Percentiles rank a stretch among this genome's conserved stretches.
Conservation (phyloP, 345 rosid species). For the Aurinia saxatilis region DNA sequence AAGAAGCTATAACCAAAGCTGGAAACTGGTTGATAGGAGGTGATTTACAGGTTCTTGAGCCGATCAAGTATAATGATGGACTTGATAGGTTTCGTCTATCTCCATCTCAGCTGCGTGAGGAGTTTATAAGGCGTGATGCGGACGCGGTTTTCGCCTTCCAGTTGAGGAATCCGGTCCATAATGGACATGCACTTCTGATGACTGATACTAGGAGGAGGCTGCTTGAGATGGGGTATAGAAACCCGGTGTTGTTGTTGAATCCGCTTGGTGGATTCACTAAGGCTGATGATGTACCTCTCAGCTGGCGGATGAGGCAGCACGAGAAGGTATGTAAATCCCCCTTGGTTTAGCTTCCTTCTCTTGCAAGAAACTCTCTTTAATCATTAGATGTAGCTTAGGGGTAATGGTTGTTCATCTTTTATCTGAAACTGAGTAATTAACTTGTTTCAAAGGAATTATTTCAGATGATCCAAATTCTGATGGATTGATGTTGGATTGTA, state of each 20-base stretch:
- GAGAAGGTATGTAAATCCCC: constrained; percentile 51
- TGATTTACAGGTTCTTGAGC: constrained; percentile 79
- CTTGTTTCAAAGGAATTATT: neutral
- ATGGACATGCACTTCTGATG: constrained; percentile 92
- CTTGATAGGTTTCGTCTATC: constrained; percentile 79
- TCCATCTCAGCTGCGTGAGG: constrained; percentile 75
- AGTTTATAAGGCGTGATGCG: constrained; percentile 72
- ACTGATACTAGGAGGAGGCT: constrained; percentile 84
- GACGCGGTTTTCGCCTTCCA: constrained; percentile 98
- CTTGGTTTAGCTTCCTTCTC: neutral
- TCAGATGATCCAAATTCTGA: neutral
- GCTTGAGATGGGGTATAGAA: constrained; percentile 90
- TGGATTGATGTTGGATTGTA: neutral
- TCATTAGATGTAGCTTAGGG: neutral
- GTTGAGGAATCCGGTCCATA: constrained; percentile 93
- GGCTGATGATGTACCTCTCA: constrained; percentile 95
- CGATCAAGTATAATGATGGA: constrained; percentile 80
- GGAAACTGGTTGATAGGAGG: constrained; percentile 97
- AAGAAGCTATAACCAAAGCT: constrained; percentile 59
- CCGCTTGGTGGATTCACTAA: constrained; percentile 95
- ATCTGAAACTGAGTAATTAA: neutral
- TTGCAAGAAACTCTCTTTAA: constrained; percentile 2
- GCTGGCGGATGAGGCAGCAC: constrained; percentile 95
- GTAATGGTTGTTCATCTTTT: no score
- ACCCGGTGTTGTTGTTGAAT: constrained; percentile 86